Evolutionary conservation across 805 yeast genomes (phyloP), one percentile per base, ranked within the genome.

Genomic region (Saccharomycopsis babjevae): DNA sequence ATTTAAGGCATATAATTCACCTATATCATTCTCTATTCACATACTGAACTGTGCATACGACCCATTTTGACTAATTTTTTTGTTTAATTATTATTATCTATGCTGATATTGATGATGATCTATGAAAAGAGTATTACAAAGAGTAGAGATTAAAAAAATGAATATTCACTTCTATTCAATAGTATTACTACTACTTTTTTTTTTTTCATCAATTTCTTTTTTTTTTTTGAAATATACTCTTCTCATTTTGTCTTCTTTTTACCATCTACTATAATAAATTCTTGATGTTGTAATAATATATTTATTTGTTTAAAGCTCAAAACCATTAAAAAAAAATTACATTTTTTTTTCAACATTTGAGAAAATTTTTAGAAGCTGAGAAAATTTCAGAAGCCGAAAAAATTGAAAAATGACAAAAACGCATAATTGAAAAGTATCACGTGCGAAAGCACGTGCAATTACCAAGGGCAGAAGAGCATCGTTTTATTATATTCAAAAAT

Each of bases 11-110:
- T 36, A 3, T 55, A 16, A 15, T 55, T 25, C 32, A 38, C 38
- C 52, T 16, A 56, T 22, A 22, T 40, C 57, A 34, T 50, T 39
- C 57, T 58, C 55, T 64, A 62, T 62, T 66, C 78, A 88, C 96
- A 83, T 88, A 88, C 96, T 79, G 88, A 82, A 82, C 97, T 88
- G 90, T 93, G 98, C 92, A 93, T 86, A 84, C 99, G 97, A 92
- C 96, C 99, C 99, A 93, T 93, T 78, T 83, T 88, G 85, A 80
- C 74, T 77, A 78, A 72, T 77, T 56, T 42, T 32, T 57, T 22
- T 30, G 16, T n/a, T 36, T 28, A 46, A 46, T 46, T 46, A 46
- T 11, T 46, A 46, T 22, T 46, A 46, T 36, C 11, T 50, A 5
- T 50, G 40, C 20, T 25, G 43, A 57, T 54, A 22, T 22, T 22